A percentile compares a stretch with the other conserved stretches of the same genome.
Evolutionary conservation across 2,329 filamentous ascomycete species (phyloP).

Genomic region (Albifimbria verrucaria): DNA sequence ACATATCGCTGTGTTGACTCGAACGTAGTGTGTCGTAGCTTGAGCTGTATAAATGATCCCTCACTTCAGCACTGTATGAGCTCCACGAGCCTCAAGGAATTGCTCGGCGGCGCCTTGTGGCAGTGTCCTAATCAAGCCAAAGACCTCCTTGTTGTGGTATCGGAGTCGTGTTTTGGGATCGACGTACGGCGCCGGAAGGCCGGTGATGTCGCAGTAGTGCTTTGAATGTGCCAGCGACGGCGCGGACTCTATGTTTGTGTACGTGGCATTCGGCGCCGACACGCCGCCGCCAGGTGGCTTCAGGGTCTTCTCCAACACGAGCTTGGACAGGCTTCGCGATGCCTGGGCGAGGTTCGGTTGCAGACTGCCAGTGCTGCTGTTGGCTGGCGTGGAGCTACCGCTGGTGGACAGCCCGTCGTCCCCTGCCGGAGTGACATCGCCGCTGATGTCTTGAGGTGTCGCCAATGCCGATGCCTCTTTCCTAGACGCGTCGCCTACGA

Average conservation of each 20-base stretch:
- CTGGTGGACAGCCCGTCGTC: slow-evolving; percentile 55
- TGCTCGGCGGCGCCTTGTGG: slow-evolving; percentile 81
- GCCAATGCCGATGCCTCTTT: slow-evolving; percentile 86
- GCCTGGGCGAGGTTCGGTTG: slow-evolving; percentile 82
- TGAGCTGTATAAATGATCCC: background rate
- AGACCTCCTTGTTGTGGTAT: slow-evolving; percentile 92
- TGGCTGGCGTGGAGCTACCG: slow-evolving; percentile 55
- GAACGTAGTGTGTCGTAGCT: background rate
- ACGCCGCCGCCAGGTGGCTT: slow-evolving; percentile 28
- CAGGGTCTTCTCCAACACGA: slow-evolving; percentile 82
- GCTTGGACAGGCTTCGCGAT: slow-evolving; percentile 77
- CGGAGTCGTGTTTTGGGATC: slow-evolving; percentile 93
- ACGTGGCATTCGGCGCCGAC: slow-evolving; percentile 71
- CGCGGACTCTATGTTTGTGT: slow-evolving; percentile 94
- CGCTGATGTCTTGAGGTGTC: slow-evolving; percentile 72
- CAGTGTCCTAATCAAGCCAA: slow-evolving; percentile 74
- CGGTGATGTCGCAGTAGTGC: slow-evolving; percentile 95
- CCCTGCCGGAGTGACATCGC: slow-evolving; percentile 62
- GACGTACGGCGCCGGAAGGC: slow-evolving; percentile 83
- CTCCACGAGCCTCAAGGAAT: slow-evolving; percentile 84
- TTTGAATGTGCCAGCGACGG: slow-evolving; percentile 81
- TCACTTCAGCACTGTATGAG: slow-evolving; percentile 90
- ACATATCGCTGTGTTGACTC: slow-evolving; percentile 45
- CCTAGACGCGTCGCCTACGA: slow-evolving; percentile 82
- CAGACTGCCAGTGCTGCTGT: slow-evolving; percentile 33